Evolutionary conservation across 208 protist genomes (phyloP).

Genomic region (Leishmania mexicana): DNA sequence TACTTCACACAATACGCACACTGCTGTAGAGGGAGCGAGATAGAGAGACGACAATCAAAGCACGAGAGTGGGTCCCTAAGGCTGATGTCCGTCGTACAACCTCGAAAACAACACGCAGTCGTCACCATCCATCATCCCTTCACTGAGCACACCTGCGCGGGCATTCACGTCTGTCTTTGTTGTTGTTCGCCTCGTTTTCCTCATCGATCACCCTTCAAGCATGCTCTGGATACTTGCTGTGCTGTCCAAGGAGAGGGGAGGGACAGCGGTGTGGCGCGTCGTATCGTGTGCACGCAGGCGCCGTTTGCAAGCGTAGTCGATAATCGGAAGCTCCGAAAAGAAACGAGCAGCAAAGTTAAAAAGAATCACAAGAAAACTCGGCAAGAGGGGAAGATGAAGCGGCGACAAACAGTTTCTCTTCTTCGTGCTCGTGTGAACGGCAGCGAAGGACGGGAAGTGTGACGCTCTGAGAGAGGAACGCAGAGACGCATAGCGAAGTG

Average conservation of each 20-base stretch:
- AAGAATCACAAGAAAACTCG: not conserved
- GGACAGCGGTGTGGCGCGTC: not conserved
- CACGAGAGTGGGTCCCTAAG: not conserved
- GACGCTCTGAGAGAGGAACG: not conserved
- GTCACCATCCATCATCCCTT: not conserved
- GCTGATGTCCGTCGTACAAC: not conserved
- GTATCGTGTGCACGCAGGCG: not conserved
- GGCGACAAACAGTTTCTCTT: not conserved
- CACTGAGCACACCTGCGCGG: not conserved
- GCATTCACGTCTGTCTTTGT: not conserved
- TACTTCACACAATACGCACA: not conserved
- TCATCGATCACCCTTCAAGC: not conserved
- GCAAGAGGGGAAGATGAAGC: not conserved
- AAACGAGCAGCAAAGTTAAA: not conserved
- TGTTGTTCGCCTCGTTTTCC: not conserved
- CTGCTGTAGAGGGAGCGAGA: not conserved
- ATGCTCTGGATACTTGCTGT: not conserved
- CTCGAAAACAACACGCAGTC: not conserved
- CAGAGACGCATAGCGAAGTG: not conserved
- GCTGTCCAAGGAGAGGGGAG: not conserved
- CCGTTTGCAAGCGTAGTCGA: not conserved
- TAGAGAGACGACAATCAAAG: not conserved
- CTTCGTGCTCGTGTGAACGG: not conserved
- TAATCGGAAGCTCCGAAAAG: not conserved
- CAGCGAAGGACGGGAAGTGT: not conserved